These are phyloP conservation scores for Xylariaceae sp. DNA, from an alignment of 2,329 filamentous ascomycete genomes.

Conservation along the genomic window DNA sequence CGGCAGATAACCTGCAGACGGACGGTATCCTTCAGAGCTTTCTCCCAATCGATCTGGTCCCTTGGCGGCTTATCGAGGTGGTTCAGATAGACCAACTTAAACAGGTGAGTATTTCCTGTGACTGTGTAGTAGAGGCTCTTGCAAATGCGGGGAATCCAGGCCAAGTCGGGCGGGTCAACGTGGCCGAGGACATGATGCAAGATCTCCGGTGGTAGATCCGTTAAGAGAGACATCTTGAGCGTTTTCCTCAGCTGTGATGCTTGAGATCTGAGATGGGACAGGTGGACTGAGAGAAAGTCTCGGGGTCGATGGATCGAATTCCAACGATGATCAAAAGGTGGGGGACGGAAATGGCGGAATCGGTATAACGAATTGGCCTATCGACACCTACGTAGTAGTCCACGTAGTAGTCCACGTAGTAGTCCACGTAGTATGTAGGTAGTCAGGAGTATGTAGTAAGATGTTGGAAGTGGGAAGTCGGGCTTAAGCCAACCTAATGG, in stretches of 20 bases:
- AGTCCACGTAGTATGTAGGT: too few species aligned
- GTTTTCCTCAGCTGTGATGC: background rate
- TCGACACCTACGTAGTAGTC: too few species aligned
- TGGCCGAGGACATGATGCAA: constrained; percentile 62
- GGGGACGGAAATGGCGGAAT: background rate
- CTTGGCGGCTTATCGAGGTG: constrained; percentile 49
- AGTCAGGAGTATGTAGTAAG: constrained; percentile 8
- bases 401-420: too few species aligned
- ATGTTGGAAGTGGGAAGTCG: background rate
- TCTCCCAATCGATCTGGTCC: constrained; percentile 46
- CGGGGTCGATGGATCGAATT: background rate
- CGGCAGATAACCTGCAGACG: constrained; percentile 49
- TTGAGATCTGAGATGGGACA: background rate
- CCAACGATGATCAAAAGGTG: background rate
- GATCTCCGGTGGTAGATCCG: constrained; percentile 62
- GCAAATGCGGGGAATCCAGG: constrained; percentile 54
- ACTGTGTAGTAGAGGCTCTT: constrained; percentile 57
- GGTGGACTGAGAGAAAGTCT: too few species aligned
- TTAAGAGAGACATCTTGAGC: constrained; percentile 38
- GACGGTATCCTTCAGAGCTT: constrained; percentile 47
- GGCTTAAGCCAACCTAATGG: too few species aligned
- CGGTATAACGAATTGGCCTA: background rate
- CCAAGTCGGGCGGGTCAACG: constrained; percentile 60
- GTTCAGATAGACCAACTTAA: constrained; percentile 63
- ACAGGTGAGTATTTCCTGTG: constrained; percentile 60